Evolutionary conservation across 2,329 filamentous ascomycete species (phyloP), one percentile per base, ranked within the genome.

Genomic region (Parastagonospora nodorum): DNA sequence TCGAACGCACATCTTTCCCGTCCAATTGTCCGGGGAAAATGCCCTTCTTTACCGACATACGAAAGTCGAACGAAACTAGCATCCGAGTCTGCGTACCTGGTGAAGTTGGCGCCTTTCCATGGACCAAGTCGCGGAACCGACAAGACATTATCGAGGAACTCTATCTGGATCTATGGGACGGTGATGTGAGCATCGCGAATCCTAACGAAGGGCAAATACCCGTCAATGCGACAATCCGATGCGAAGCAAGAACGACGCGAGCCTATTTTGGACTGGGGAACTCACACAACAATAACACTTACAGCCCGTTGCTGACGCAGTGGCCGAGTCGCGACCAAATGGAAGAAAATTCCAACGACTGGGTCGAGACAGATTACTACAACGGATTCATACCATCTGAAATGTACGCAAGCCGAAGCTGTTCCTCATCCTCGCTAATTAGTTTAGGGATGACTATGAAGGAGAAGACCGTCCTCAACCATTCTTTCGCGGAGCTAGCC

Each of bases 211-310:
- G 16, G 2, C 30, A 28, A 6, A 28, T 24, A 3, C 19, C 33
- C 12, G 12, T 33, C 9, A 43, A 8, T 15, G 15, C 30, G 1
- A 44, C 50, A 5, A 15, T 51, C 32, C 58, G 52, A 9, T 61
- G 58, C 41, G 42, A 43, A 16, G 40, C 44, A 8, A 38, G 39
- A 12, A 59, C 58, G 1, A 52, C 53, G 2, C 49, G 58, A n/a
- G 56, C 56, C 2, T 61, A 57, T 19, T 61, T 61, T n/a, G 58
- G 59, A 24, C 38, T 61, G 2, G 53, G 56, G 2, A 60, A 60
- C 16, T 29, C 27, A 9, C 35, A 47, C 2, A 57, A 45, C 31
- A 45, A 43, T 12, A 27, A 30, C 3, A 28, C 15, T 9, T 44
- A 48, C 24, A 47, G 55, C 8, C 44, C 44, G 1, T 32, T 61